Conservation (phyloP, 768 basidiomycete species). For the Saitozyma podzolica region DNA sequence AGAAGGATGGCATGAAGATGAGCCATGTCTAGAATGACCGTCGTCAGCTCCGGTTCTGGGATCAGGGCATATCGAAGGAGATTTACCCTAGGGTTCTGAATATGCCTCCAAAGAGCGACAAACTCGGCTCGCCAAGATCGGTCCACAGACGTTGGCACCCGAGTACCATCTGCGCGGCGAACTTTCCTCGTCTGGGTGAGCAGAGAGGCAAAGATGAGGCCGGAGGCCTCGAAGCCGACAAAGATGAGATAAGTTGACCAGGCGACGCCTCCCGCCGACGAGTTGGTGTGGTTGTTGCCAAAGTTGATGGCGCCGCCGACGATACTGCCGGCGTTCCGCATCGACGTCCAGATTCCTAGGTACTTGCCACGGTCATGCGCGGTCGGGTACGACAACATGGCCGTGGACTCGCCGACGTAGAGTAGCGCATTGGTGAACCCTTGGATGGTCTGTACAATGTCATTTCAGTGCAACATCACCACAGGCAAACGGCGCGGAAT, state of each 20-base stretch:
- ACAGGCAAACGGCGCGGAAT: too few relatives aligned
- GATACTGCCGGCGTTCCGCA: slow-evolving; percentile 21
- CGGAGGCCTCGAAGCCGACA: slow-evolving; percentile 23
- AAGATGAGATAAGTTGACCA: slow-evolving; percentile 31
- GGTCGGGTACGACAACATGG: slow-evolving; percentile 28
- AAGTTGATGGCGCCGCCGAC: slow-evolving; percentile 32
- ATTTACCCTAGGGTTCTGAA: slow-evolving; percentile 17
- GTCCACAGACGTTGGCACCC: slow-evolving; percentile 19
- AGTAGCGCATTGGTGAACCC: slow-evolving; percentile 18
- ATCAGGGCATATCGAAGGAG: not conserved
- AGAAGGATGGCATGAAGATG: slow-evolving; percentile 21
- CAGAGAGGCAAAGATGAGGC: slow-evolving; percentile 21
- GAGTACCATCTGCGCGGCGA: slow-evolving; percentile 22
- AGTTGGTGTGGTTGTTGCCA: slow-evolving; percentile 15
- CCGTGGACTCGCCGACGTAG: slow-evolving; percentile 27
- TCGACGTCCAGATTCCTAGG: slow-evolving; percentile 26
- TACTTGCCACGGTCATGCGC: slow-evolving; percentile 17
- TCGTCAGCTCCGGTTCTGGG: not conserved
- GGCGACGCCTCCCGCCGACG: slow-evolving; percentile 18
- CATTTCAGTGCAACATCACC: too few relatives aligned
- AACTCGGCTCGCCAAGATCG: slow-evolving; percentile 20
- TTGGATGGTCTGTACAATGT: not conserved
- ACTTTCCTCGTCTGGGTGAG: slow-evolving; percentile 22
- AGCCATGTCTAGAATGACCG: not conserved
- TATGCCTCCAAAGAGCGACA: slow-evolving; percentile 16